Percentiles rank a stretch among this genome's conserved stretches.
phyloP scores from a whole-genome alignment of 495 filamentous ascomycete genomes.

The Terfezia claveryi region DNA sequence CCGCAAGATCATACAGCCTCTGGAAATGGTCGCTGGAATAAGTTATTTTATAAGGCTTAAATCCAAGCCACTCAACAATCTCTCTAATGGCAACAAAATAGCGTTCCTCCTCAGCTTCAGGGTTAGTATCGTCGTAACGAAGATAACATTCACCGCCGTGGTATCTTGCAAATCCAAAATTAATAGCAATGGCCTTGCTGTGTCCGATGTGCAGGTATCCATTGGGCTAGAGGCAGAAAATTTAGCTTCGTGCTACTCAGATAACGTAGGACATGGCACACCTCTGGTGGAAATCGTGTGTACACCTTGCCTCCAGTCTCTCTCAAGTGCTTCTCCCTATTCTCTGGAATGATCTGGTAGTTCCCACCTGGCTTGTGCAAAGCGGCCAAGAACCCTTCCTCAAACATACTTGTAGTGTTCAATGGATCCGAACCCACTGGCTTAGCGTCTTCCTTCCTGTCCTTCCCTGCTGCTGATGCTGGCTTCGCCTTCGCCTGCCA shows the following conservation, averaged over 20 bases:
- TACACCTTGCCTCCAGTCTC: conserved; percentile 15
- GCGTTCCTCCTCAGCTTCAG: conserved; percentile 56
- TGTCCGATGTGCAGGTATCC: conserved; percentile 76
- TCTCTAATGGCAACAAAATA: conserved; percentile 61
- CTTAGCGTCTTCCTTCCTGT: conserved; percentile 1
- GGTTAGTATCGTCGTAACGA: conserved; percentile 67
- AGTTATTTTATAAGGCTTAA: conserved; percentile 55
- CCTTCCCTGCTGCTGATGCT: not conserved
- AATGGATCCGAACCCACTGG: conserved; percentile 5
- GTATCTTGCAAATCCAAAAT: conserved; percentile 82
- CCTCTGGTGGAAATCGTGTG: conserved; percentile 79
- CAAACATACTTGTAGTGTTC: conserved; percentile 11
- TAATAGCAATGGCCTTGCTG: conserved; percentile 87
- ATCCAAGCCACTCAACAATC: conserved; percentile 64
- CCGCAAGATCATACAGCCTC: conserved; percentile 64
- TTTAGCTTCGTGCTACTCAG: not conserved
- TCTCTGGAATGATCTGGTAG: conserved; percentile 12
- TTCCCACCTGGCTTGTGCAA: conserved; percentile 19
- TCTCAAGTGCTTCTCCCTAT: conserved; percentile 15
- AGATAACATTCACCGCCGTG: conserved; percentile 56
- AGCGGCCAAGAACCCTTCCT: conserved; percentile 14
- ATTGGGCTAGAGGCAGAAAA: conserved; percentile 20
- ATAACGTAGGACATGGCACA: not conserved
- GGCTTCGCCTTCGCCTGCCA: not conserved
- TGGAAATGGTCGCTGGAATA: conserved; percentile 67